Base-by-base conservation (phyloP, 768 basidiomycete species). In the Mycena belliarum region DNA sequence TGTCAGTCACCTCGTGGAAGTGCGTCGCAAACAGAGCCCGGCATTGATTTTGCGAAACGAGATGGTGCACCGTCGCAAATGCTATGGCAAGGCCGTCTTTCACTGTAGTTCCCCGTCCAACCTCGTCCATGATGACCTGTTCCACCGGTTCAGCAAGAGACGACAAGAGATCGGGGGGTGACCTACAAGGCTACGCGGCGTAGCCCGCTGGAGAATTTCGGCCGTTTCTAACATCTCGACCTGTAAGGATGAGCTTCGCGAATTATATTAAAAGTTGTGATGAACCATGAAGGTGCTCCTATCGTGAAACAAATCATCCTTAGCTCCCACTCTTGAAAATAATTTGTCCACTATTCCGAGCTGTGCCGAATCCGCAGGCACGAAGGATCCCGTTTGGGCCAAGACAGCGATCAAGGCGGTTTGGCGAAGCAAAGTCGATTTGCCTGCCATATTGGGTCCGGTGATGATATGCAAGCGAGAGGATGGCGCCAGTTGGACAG, bases 41-140 rank as follows among this genome's bases (percentile, higher is more conserved):
- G 68, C 90, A 93, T 49, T 76, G 74, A 65, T 91, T 38, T 92
- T 28, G 82, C 80, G 82, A 74, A 37, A 85, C 73, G 20, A 98
- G 80, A 70, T 98, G 88, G 65, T 95, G 88, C 32, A 95, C 79
- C 3, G 93, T 86, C 7, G 93, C 91, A 67, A 93, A 98, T 18
- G 97, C 95, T 49, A 98, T 92, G 0, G 96, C 93, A 15, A 98
- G 72, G 11, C 96, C 96, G 66, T 97, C 95, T 59, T 85, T 85
- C 9, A 95, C 86, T 0, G 95, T 95, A 6, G 96, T 98, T 32
- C 96, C 96, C 64, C 96, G 78, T 7, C 96, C 96, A n/a, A 99
- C 95, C 76, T 99, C 96, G 69, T 99, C 96, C 93, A 99, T 95
- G 61, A 99, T 95, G n/a, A 98, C 90, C 93, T 95, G 64, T 25